These are phyloP conservation scores for Tulasnella sp. DNA, from an alignment of 768 basidiomycete species.

Conservation along the genomic window DNA sequence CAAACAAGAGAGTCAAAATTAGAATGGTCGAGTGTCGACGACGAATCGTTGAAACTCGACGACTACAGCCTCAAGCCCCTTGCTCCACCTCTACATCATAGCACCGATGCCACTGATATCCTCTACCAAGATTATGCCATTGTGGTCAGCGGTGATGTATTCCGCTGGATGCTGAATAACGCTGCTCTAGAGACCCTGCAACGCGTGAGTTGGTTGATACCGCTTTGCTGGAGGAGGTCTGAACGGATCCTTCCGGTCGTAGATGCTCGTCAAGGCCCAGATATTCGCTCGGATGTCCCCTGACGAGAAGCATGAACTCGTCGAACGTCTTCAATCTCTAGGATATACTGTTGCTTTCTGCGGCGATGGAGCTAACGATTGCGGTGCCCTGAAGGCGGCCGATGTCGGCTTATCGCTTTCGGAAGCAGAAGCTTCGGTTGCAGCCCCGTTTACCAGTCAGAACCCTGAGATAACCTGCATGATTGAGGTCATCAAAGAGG, in stretches of 20 bases:
- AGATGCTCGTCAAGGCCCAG: constrained; percentile 98
- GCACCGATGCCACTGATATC: constrained; percentile 69
- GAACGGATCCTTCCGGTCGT: neutral
- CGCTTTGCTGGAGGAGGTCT: constrained; percentile 13
- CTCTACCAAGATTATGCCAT: constrained; percentile 87
- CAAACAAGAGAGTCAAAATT: constrained; percentile 57
- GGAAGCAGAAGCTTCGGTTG: constrained; percentile 97
- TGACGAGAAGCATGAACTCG: constrained; percentile 98
- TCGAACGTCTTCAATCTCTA: constrained; percentile 88
- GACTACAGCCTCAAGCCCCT: constrained; percentile 84
- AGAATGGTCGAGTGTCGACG: constrained; percentile 93
- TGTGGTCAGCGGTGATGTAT: constrained; percentile 92
- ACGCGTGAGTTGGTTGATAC: constrained; percentile 58
- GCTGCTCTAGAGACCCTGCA: constrained; percentile 93
- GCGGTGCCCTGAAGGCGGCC: constrained; percentile 96
- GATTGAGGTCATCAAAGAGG: constrained; percentile 95
- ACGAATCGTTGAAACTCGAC: constrained; percentile 81
- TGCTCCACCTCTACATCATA: constrained; percentile 68
- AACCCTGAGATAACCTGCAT: constrained; percentile 96
- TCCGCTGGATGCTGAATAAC: constrained; percentile 97
- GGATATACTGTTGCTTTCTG: constrained; percentile 99
- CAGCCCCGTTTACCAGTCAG: constrained; percentile 94
- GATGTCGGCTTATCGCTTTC: constrained; percentile 97
- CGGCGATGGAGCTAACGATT: constrained; percentile 98
- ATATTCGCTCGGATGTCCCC: constrained; percentile 99